Evolutionary conservation across 306 rosid genomes (phyloP).

Genomic region (Cucumis melo): DNA sequence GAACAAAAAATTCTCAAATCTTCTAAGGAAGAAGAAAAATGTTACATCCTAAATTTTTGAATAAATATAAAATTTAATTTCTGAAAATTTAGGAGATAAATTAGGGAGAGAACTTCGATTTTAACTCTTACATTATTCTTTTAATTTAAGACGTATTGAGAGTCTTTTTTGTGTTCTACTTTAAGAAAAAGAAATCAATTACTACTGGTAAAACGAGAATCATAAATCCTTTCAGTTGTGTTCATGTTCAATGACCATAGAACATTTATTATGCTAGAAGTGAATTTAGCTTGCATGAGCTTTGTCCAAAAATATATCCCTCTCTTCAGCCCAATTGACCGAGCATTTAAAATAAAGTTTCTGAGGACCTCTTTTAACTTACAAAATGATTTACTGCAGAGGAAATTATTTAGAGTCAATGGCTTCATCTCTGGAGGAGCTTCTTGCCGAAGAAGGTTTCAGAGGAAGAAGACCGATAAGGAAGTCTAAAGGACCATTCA

Average conservation of each 20-base stretch:
- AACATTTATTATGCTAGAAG: not conserved
- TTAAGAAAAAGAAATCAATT: not conserved
- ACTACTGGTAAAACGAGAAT: not conserved
- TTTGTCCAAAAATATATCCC: not conserved
- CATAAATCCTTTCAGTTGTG: not conserved
- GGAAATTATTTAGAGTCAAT: constrained; percentile 18
- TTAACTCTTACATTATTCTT: not conserved
- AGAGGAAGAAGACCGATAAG: constrained; percentile 33
- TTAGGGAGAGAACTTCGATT: not conserved
- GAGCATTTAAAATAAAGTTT: not conserved
- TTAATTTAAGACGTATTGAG: not conserved
- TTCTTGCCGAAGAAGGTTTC: constrained; percentile 73
- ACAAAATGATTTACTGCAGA: constrained; percentile 8
- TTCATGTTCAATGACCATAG: not conserved
- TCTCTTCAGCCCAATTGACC: not conserved
- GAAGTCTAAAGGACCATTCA: constrained; percentile 36
- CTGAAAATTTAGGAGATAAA: not conserved
- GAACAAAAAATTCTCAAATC: too few species aligned
- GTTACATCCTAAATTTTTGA: not conserved
- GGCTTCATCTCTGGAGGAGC: constrained; percentile 74
- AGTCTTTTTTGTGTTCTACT: not conserved
- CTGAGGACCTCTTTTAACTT: not conserved
- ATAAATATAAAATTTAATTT: not conserved
- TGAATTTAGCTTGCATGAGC: not conserved
- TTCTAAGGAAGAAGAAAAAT: not conserved